Evolutionary conservation across 345 rosid species (phyloP).

Genomic region (Citrus sp.): DNA sequence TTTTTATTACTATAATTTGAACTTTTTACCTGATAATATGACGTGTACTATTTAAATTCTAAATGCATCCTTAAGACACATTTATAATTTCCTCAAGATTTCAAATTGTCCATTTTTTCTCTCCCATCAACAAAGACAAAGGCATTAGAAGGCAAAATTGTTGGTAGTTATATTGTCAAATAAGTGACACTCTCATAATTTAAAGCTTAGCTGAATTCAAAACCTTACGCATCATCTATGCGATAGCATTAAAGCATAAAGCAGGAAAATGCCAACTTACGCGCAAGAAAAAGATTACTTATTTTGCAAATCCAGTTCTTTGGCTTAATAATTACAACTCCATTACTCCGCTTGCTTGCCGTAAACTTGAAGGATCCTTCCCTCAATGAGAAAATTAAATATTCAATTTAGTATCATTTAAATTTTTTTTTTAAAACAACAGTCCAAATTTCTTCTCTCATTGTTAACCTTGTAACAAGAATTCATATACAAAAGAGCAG

Average conservation of each 20-base stretch:
- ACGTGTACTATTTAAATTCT: too few species aligned
- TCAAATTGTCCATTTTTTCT: background rate
- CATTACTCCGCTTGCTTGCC: background rate
- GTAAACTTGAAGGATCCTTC: conserved; percentile 1
- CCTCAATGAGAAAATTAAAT: background rate
- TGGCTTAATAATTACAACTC: background rate
- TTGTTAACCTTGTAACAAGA: background rate
- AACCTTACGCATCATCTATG: too few species aligned
- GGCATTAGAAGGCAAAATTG: background rate
- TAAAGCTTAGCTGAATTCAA: too few species aligned
- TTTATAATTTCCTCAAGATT: too few species aligned
- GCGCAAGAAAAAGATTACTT: background rate
- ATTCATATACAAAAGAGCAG: background rate
- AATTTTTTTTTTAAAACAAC: too few species aligned
- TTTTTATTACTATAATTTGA: background rate
- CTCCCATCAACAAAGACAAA: background rate
- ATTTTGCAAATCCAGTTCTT: background rate
- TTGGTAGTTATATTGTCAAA: too few species aligned
- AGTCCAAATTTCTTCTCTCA: background rate
- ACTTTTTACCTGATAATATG: too few species aligned
- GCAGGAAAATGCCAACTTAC: background rate
- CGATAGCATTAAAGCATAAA: too few species aligned
- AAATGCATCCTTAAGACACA: background rate
- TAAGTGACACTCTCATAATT: too few species aligned
- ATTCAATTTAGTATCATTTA: background rate